Evolutionary conservation across 202 grass and related monocot genomes (phyloP).

Genomic region (Zizania palustris): DNA sequence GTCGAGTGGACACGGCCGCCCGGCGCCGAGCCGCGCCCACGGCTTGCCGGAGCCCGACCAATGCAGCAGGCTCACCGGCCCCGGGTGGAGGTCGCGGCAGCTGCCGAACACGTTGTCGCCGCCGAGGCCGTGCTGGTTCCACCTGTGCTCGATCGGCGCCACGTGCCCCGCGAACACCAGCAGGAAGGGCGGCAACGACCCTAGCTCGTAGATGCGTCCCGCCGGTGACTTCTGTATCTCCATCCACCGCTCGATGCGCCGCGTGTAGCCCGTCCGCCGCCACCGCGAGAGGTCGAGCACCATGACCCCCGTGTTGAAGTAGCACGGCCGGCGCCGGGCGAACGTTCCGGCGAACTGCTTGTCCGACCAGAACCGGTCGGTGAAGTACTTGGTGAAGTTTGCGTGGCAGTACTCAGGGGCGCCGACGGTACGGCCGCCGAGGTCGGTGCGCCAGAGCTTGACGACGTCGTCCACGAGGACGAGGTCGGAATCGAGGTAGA

Average conservation of each 20-base stretch:
- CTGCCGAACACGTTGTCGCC: constrained; percentile 89
- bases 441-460: constrained; percentile 86
- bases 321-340: constrained; percentile 65
- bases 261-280: constrained; percentile 65
- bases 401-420: constrained; percentile 95
- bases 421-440: constrained; percentile 65
- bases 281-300: constrained; percentile 82
- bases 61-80: constrained; percentile 93
- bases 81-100: constrained; percentile 92
- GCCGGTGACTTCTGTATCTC: constrained; percentile 78
- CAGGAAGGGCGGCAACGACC: constrained; percentile 90
- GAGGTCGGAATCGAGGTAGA: constrained; percentile 91
- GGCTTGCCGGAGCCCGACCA: constrained; percentile 97
- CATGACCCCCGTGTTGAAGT: constrained; percentile 98
- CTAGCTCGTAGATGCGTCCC: constrained; percentile 92
- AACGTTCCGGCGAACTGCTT: constrained; percentile 59
- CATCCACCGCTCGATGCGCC: constrained; percentile 91
- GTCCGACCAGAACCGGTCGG: constrained; percentile 72
- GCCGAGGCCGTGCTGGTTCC: constrained; percentile 97
- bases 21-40: constrained; percentile 74
- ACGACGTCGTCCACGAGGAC: constrained; percentile 87
- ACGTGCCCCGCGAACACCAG: constrained; percentile 94
- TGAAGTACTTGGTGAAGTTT: constrained; percentile 97
- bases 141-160: constrained; percentile 92
- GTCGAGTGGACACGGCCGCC: constrained; percentile 88